These are phyloP conservation scores for Coleophoma eucalyptorum DNA, from an alignment of 2,329 filamentous ascomycete species.

Conservation along the genomic window DNA sequence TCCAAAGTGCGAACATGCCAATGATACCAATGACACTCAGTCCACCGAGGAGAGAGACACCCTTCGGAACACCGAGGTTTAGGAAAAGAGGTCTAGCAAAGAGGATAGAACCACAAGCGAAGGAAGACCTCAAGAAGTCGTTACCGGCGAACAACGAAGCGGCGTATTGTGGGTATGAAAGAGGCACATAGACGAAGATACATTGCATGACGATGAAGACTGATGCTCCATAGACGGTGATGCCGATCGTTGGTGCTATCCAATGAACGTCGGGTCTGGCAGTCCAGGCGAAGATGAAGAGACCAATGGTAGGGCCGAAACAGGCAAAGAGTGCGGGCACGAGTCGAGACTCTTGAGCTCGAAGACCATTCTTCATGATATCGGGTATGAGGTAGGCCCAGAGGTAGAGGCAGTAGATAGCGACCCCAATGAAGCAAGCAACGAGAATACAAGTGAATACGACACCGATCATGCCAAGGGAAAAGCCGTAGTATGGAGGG, in stretches of 20 bases:
- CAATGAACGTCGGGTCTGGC: conserved; percentile 46
- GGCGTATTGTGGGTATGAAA: conserved; percentile 52
- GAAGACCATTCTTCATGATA: conserved; percentile 43
- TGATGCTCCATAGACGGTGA: conserved; percentile 47
- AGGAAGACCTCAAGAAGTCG: conserved; percentile 52
- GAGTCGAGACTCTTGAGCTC: conserved; percentile 49
- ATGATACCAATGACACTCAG: conserved; percentile 48
- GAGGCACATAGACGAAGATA: conserved; percentile 56
- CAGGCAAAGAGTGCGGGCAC: conserved; percentile 49
- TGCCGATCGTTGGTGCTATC: conserved; percentile 53
- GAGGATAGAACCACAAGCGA: conserved; percentile 57
- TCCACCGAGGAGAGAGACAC: conserved; percentile 53
- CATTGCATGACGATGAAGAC: conserved; percentile 55
- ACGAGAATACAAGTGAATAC: conserved; percentile 58
- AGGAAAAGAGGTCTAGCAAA: conserved; percentile 56
- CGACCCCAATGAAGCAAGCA: conserved; percentile 48
- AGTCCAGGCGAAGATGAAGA: conserved; percentile 60
- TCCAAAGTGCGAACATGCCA: conserved; percentile 42
- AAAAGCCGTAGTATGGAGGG: conserved; percentile 55
- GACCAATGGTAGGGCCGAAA: conserved; percentile 51
- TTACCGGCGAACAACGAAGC: conserved; percentile 58
- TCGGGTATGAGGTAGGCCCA: conserved; percentile 47
- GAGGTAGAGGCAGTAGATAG: conserved; percentile 46
- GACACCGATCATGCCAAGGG: conserved; percentile 51
- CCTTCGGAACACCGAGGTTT: conserved; percentile 55